Evolutionary conservation across 225 moss, liverwort and hornwort genomes (phyloP).

Genomic region (Physcomitrium patens): DNA sequence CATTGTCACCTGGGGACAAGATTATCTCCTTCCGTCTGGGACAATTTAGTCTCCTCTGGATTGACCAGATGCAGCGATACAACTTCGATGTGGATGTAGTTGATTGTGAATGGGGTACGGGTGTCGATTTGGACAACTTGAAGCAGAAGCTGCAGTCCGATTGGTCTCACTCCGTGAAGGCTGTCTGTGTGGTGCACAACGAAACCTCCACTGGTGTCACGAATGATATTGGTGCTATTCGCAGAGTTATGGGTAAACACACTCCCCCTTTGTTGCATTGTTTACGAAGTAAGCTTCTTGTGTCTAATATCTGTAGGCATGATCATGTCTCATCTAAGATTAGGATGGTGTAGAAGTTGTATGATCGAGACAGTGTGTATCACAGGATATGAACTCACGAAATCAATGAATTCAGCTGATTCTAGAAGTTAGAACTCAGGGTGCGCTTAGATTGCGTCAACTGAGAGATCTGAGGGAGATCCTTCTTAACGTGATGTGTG

Average conservation of each 20-base stretch:
- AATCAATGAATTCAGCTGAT: neutral
- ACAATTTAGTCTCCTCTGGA: constrained; percentile 93
- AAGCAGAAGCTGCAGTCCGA: constrained; percentile 65
- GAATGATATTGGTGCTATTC: constrained; percentile 81
- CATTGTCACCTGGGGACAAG: constrained; percentile 89
- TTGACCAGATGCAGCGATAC: constrained; percentile 89
- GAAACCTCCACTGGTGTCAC: constrained; percentile 98
- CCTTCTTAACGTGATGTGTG: neutral
- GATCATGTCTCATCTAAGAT: neutral
- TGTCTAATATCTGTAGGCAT: neutral
- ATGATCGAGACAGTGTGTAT: too few relatives aligned
- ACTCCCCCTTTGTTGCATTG: neutral
- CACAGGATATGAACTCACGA: neutral
- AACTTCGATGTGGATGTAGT: constrained; percentile 90
- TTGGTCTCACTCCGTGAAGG: constrained; percentile 62
- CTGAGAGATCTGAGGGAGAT: neutral
- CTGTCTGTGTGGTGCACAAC: constrained; percentile 86
- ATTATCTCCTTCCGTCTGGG: constrained; percentile 80
- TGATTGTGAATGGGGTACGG: constrained; percentile 87
- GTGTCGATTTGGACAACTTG: constrained; percentile 61
- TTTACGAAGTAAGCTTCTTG: neutral
- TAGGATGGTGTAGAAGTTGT: neutral
- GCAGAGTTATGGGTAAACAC: constrained; percentile 64
- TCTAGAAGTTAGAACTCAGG: neutral
- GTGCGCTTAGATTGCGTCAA: neutral